These are phyloP conservation scores for Penicillium bialowiezense DNA, from an alignment of 495 filamentous ascomycete species.

Conservation along the genomic window DNA sequence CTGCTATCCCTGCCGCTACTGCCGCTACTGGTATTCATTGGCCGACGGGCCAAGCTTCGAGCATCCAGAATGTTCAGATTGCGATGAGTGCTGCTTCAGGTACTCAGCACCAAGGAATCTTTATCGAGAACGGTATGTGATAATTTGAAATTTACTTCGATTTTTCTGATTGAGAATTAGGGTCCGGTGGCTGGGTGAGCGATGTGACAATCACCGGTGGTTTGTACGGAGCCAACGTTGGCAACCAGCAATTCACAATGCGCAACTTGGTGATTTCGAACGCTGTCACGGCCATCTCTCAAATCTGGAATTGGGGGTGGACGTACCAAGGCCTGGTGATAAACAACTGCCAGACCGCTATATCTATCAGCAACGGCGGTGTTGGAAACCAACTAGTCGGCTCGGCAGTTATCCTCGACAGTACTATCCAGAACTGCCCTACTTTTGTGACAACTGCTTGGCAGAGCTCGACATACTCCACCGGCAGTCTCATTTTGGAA, in stretches of 20 bases:
- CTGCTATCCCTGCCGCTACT: conserved; percentile 50
- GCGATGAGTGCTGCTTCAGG: conserved; percentile 57
- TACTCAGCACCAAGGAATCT: conserved; percentile 70
- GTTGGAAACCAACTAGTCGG: conserved; percentile 34
- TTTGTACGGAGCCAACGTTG: conserved; percentile 58
- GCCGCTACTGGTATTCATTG: conserved; percentile 70
- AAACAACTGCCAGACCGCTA: conserved; percentile 50
- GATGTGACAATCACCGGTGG: conserved; percentile 70
- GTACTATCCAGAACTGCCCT: conserved; percentile 60
- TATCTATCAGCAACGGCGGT: conserved; percentile 43
- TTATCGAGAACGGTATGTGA: conserved; percentile 65
- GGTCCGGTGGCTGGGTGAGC: conserved; percentile 68
- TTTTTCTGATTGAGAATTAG: conserved; percentile 20
- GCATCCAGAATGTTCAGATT: conserved; percentile 75
- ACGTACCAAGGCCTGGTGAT: conserved; percentile 49
- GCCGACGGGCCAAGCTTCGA: conserved; percentile 70
- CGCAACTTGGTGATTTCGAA: conserved; percentile 68
- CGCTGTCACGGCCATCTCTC: conserved; percentile 57
- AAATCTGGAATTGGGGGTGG: conserved; percentile 61
- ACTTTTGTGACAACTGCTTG: conserved; percentile 61
- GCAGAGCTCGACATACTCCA: conserved; percentile 35
- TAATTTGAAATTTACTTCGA: conserved; percentile 8
- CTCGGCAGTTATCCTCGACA: conserved; percentile 52
- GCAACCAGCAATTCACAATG: conserved; percentile 83
- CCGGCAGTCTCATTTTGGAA: conserved; percentile 59